These are phyloP conservation scores for Coix lacrymajobi DNA, from an alignment of 176 grass and related monocot genomes.

Conservation along the genomic window DNA sequence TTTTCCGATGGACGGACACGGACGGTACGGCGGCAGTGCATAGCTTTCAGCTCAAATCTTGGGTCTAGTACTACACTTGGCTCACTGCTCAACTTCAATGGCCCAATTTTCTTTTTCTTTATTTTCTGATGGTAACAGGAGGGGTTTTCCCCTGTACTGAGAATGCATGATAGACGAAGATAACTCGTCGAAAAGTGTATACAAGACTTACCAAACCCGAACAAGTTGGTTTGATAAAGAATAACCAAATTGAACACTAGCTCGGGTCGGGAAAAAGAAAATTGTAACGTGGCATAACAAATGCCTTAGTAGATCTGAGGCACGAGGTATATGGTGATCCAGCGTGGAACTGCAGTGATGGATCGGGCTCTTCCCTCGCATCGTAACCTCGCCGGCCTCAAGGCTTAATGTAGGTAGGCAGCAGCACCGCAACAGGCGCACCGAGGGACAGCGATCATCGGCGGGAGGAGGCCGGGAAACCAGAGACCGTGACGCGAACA, in stretches of 20 bases:
- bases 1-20: background rate
- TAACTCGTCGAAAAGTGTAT: background rate
- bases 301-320: background rate
- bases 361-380: background rate
- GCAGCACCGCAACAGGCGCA: too few relatives aligned
- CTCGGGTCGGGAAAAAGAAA: background rate
- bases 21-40: background rate
- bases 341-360: background rate
- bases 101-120: too few relatives aligned
- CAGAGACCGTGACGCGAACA: background rate
- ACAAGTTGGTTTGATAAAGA: background rate
- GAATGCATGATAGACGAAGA: background rate
- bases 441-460: background rate
- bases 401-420: background rate
- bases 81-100: background rate
- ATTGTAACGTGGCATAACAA: background rate
- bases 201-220: background rate
- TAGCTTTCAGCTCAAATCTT: background rate
- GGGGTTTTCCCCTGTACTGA: too few relatives aligned
- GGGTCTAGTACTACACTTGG: too few relatives aligned
- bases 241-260: background rate
- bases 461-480: background rate
- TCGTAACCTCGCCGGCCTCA: background rate
- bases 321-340: background rate
- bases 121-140: too few relatives aligned